phyloP scores from a whole-genome alignment of 2,329 filamentous ascomycete genomes.

The Calonectria hawksworthii region DNA sequence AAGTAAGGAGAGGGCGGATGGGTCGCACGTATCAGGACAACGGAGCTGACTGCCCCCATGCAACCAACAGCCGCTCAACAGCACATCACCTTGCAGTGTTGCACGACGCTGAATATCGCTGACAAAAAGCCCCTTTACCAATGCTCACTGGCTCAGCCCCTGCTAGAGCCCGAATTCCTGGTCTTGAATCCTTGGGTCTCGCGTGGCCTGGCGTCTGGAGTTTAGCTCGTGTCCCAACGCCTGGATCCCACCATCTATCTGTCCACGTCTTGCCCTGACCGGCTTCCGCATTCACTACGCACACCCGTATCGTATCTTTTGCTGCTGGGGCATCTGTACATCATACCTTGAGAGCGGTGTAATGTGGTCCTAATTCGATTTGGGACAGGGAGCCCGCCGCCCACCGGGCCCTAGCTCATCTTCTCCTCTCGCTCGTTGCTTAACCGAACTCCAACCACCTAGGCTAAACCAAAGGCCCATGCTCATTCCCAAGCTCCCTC shows the following conservation, averaged over 20 bases:
- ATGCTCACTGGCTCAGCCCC: conserved; percentile 35
- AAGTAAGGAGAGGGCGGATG: conserved; percentile 27
- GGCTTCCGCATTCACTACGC: background rate
- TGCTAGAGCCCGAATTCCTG: conserved; percentile 46
- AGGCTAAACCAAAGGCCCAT: conserved; percentile 18
- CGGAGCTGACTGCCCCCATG: conserved; percentile 26
- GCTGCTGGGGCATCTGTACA: conserved; percentile 20
- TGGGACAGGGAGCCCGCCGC: conserved; percentile 35
- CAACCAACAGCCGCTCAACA: conserved; percentile 24
- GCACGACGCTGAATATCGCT: conserved; percentile 18
- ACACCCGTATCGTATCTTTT: conserved; percentile 1
- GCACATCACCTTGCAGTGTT: background rate
- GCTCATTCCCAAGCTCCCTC: conserved; percentile 11
- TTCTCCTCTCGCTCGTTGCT: conserved; percentile 30
- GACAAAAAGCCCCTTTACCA: conserved; percentile 33
- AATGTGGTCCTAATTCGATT: conserved; percentile 37
- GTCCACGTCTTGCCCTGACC: background rate
- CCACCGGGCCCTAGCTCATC: conserved; percentile 26
- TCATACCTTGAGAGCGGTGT: conserved; percentile 37
- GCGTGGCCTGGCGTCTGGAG: conserved; percentile 35
- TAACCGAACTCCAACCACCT: conserved; percentile 28
- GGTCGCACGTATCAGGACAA: conserved; percentile 28
- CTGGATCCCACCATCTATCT: conserved; percentile 3
- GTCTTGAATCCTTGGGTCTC: conserved; percentile 42
- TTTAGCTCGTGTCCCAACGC: conserved; percentile 13